A percentile compares a stretch with the other conserved stretches of the same genome.
Evolutionary conservation across 2,329 filamentous ascomycete species (phyloP).

Genomic region (Hymenoscyphus occultus): DNA sequence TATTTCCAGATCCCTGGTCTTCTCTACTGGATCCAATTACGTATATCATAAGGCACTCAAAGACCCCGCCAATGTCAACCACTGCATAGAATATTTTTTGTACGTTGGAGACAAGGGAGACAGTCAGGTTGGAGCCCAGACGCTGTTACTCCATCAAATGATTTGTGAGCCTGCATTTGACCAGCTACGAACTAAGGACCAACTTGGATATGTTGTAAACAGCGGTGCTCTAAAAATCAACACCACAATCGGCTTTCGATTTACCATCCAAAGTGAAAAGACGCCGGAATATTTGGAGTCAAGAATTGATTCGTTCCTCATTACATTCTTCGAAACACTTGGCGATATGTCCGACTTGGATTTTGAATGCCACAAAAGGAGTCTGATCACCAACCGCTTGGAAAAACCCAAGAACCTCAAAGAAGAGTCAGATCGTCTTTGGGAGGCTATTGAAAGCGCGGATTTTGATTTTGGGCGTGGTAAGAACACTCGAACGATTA

Average conservation of each 20-base stretch:
- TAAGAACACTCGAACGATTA: conserved; percentile 42
- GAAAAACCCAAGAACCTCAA: conserved; percentile 91
- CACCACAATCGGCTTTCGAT: conserved; percentile 81
- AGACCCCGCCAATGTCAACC: conserved; percentile 86
- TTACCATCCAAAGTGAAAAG: conserved; percentile 92
- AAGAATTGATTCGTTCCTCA: conserved; percentile 82
- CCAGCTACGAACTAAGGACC: conserved; percentile 92
- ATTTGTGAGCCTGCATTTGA: conserved; percentile 92
- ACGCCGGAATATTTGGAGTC: conserved; percentile 79
- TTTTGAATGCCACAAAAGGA: conserved; percentile 88
- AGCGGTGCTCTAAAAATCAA: conserved; percentile 68
- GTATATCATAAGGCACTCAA: conserved; percentile 77
- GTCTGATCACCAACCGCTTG: conserved; percentile 78
- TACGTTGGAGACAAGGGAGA: conserved; percentile 69
- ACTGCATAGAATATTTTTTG: conserved; percentile 77
- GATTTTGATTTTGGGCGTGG: conserved; percentile 87
- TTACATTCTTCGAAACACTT: conserved; percentile 61
- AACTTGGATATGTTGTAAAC: conserved; percentile 95
- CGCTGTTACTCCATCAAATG: conserved; percentile 82
- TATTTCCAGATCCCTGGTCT: conserved; percentile 70
- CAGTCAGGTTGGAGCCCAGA: conserved; percentile 67
- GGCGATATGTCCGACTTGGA: conserved; percentile 75
- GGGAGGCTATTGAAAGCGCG: conserved; percentile 80
- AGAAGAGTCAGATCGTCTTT: conserved; percentile 79
- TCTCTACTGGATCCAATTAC: conserved; percentile 78